phyloP scores from a whole-genome alignment of 1,139 yeast species.

The Saccharomyces pastorianus region DNA sequence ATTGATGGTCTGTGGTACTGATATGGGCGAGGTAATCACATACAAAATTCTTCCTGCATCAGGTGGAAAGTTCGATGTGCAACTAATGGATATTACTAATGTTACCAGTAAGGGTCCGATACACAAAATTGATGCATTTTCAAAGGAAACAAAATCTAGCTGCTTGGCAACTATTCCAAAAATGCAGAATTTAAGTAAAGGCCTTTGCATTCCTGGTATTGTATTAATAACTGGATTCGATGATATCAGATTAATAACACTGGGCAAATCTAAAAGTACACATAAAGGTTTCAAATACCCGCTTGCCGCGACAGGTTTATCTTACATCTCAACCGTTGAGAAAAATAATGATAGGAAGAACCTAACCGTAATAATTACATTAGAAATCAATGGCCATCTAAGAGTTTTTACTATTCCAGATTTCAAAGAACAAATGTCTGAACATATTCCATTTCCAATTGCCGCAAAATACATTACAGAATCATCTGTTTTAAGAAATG shows the following conservation, averaged over 20 bases:
- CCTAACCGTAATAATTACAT: constrained; percentile 37
- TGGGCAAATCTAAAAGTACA: constrained; percentile 53
- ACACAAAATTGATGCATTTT: constrained; percentile 50
- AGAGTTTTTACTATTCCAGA: constrained; percentile 46
- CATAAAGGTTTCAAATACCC: constrained; percentile 45
- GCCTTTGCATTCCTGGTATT: constrained; percentile 55
- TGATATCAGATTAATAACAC: constrained; percentile 57
- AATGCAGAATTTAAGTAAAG: constrained; percentile 56
- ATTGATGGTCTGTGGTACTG: constrained; percentile 69
- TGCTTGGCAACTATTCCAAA: constrained; percentile 56
- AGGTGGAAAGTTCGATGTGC: constrained; percentile 61
- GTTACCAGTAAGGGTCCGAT: constrained; percentile 44
- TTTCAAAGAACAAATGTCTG: constrained; percentile 40
- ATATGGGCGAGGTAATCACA: constrained; percentile 61
- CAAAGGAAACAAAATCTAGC: constrained; percentile 49
- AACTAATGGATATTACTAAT: constrained; percentile 43
- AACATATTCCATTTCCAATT: constrained; percentile 37
- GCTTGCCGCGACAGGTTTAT: constrained; percentile 54
- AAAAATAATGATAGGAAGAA: constrained; percentile 29
- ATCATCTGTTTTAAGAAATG: constrained; percentile 53
- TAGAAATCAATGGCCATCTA: constrained; percentile 38
- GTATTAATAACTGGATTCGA: constrained; percentile 49
- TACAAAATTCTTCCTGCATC: constrained; percentile 62
- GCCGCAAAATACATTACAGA: constrained; percentile 36
- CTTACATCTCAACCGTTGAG: constrained; percentile 33